A percentile compares a stretch with the other conserved stretches of the same genome.
phyloP scores from a whole-genome alignment of 805 yeast genomes.

The Komagataella pastoris region DNA sequence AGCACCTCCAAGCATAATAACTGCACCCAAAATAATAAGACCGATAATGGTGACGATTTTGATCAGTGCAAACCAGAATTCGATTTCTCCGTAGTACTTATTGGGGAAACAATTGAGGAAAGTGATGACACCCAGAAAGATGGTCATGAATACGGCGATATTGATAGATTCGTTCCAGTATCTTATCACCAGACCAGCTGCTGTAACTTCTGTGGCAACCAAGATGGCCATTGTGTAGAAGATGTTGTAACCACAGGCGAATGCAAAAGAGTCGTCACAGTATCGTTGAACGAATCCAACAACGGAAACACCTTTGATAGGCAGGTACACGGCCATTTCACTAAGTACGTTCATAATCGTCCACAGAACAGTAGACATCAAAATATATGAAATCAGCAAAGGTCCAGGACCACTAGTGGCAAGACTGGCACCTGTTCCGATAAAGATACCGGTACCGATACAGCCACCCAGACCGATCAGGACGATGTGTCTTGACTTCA shows the following conservation, averaged over 20 bases:
- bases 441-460: constrained; percentile 50
- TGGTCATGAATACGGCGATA: constrained; percentile 46
- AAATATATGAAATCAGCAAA: constrained; percentile 44
- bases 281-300: constrained; percentile 15
- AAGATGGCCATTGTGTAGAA: constrained; percentile 17
- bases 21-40: constrained; percentile 37
- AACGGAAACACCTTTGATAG: constrained; percentile 33
- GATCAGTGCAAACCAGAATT: constrained; percentile 53
- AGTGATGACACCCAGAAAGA: constrained; percentile 33
- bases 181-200: constrained; percentile 45
- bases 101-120: constrained; percentile 33
- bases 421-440: constrained; percentile 34
- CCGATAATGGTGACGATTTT: constrained; percentile 57
- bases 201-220: constrained; percentile 40
- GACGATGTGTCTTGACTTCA: constrained; percentile 38
- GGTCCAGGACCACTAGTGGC: constrained; percentile 18
- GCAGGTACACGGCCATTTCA: constrained; percentile 50
- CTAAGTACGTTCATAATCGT: constrained; percentile 53
- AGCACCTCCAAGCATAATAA: constrained; percentile 52
- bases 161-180: constrained; percentile 40
- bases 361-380: constrained; percentile 51
- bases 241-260: constrained; percentile 24
- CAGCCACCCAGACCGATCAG: constrained; percentile 64
- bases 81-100: constrained; percentile 28
- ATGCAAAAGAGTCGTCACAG: constrained; percentile 13